A percentile compares a stretch with the other conserved stretches of the same genome.
phyloP scores from a whole-genome alignment of 768 basidiomycete species.

The Solioccasus polychromus region DNA sequence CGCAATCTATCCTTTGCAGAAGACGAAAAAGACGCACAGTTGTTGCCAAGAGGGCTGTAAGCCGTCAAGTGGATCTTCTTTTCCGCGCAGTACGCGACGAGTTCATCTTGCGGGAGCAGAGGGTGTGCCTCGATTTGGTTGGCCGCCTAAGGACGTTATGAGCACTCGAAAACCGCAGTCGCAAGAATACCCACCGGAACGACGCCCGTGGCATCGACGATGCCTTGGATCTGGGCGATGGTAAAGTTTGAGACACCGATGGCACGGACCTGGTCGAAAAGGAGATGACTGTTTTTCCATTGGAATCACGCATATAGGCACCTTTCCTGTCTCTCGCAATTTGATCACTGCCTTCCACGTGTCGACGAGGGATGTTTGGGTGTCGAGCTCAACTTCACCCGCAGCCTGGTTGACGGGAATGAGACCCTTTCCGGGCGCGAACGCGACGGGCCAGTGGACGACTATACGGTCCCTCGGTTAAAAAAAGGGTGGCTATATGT shows the following conservation, averaged over 20 bases:
- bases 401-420: slow-evolving; percentile 46
- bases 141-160: slow-evolving; percentile 37
- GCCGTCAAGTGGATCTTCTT: slow-evolving; percentile 72
- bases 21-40: slow-evolving; percentile 43
- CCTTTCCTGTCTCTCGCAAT: slow-evolving; percentile 68
- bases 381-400: slow-evolving; percentile 55
- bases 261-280: slow-evolving; percentile 47
- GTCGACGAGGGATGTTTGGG: slow-evolving; percentile 59
- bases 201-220: slow-evolving; percentile 68
- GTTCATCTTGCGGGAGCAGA: slow-evolving; percentile 69
- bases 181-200: slow-evolving; percentile 47
- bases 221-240: slow-evolving; percentile 57
- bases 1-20: background rate
- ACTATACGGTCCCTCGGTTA: slow-evolving; percentile 39
- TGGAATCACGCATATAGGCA: slow-evolving; percentile 19
- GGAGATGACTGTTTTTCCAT: background rate
- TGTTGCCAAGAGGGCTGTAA: slow-evolving; percentile 79
- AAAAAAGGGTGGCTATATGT: slow-evolving; percentile 3
- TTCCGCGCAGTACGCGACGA: slow-evolving; percentile 64
- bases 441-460: slow-evolving; percentile 79
- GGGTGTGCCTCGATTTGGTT: slow-evolving; percentile 90
- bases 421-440: slow-evolving; percentile 54
- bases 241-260: slow-evolving; percentile 87
- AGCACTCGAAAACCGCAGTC: slow-evolving; percentile 1
- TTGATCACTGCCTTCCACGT: slow-evolving; percentile 82